Evolutionary conservation across 441 rosid species (phyloP), one percentile per base, ranked within the genome.

Genomic region (Adansonia rubrostipa): DNA sequence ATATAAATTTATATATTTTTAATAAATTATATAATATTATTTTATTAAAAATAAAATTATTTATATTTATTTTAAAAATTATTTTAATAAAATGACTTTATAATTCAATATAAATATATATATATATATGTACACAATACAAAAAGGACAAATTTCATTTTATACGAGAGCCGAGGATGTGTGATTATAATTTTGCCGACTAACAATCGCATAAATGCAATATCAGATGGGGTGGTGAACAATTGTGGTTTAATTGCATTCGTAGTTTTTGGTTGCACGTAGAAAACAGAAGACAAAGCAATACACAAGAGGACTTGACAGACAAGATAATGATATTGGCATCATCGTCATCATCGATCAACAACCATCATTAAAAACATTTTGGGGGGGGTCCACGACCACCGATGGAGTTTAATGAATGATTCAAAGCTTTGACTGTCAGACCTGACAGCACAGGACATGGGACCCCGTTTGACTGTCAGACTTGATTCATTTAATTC

Each of bases 341-440:
- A 51, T 1, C 13, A n/a, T 14, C 56, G 22, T 22, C 67, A 33
- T 63, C 67, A 63, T 63, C 45, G 33, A 63, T 63, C 61, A 56
- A 9, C 61, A 28, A 58, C 24, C 33, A 51, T 13, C 13, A 51
- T 28, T 50, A 51, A 51, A 17, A 28, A 62, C 15, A 62, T 28
- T 28, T 28, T 13, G 44, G 40, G 9, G 17, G n/a, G 65, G 67
- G 67, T 62, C 67, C 67, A 62, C 67, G 5, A 6, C 17, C 86
- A 89, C 91, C 91, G 90, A 85, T 88, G 81, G 89, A 86, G 84
- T 78, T 64, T 77, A 78, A 85, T 78, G 24, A 60, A 47, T 54
- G 81, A 85, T 84, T 75, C 87, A 77, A 84, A 72, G 10, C 45
- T 68, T 73, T 86, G 92, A 90, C 90, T 51, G 75, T 75, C 86